phyloP scores from a whole-genome alignment of 225 moss, liverwort and hornwort species.

The Sphagnum tenellum region DNA sequence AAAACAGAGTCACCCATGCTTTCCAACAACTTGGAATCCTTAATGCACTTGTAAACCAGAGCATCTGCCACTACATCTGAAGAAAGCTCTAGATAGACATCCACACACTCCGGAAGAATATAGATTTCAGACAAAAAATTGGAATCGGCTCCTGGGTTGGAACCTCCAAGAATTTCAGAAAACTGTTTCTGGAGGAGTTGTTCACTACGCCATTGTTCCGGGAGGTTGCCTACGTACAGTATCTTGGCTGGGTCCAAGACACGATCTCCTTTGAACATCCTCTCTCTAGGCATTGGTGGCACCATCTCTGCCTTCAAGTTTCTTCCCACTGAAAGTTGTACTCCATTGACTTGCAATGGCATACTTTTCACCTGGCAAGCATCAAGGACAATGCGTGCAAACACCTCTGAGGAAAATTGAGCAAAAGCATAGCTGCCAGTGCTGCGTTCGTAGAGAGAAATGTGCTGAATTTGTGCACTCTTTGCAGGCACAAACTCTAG shows the following conservation, averaged over 20 bases:
- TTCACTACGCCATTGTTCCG: constrained; percentile 2
- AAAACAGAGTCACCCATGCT: not conserved
- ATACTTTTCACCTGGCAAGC: constrained; percentile 3
- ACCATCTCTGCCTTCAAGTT: constrained; percentile 2
- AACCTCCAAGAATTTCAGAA: constrained; percentile 4
- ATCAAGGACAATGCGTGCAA: constrained; percentile 6
- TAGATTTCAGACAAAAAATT: constrained; percentile 5
- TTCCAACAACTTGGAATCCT: constrained; percentile 8
- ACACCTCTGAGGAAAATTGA: constrained; percentile 4
- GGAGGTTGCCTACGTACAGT: constrained; percentile 5
- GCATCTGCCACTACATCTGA: constrained; percentile 9
- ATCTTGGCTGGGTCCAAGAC: constrained; percentile 7
- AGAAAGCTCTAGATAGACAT: constrained; percentile 9
- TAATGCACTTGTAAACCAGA: constrained; percentile 12
- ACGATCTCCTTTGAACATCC: constrained; percentile 4
- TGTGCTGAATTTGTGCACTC: not conserved
- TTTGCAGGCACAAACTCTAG: constrained; percentile 5
- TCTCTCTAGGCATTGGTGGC: not conserved
- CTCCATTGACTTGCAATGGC: not conserved
- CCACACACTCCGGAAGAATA: constrained; percentile 2
- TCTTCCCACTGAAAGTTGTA: constrained; percentile 2
- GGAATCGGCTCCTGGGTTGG: not conserved
- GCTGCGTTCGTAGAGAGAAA: constrained; percentile 1
- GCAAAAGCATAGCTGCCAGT: constrained; percentile 4
- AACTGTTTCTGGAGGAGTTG: not conserved